A percentile compares a stretch with the other conserved stretches of the same genome.
Conservation (phyloP, 2,329 filamentous ascomycete species). For the Claviceps africana region DNA sequence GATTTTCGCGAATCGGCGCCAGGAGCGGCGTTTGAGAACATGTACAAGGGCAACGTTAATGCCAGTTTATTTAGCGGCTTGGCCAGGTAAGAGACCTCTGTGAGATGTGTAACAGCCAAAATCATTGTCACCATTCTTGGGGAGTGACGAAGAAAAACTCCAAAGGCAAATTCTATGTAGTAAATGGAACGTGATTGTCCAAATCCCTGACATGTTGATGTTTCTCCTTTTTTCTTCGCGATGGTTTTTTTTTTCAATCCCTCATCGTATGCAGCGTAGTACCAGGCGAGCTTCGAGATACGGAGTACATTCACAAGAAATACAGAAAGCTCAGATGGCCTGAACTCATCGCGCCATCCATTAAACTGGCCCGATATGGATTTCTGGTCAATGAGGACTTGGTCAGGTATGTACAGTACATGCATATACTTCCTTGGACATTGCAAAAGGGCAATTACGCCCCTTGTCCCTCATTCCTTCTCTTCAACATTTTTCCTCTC, state of each 20-base stretch:
- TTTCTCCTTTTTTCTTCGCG: neutral
- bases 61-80: constrained; percentile 56
- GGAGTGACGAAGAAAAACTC: neutral
- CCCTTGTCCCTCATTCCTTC: neutral
- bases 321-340: constrained; percentile 54
- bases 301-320: constrained; percentile 58
- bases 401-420: constrained; percentile 28
- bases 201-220: neutral
- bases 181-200: neutral
- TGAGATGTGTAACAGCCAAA: neutral
- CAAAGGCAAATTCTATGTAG: neutral
- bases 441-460: neutral
- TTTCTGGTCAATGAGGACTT: constrained; percentile 61
- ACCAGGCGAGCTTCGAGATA: constrained; percentile 57
- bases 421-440: neutral
- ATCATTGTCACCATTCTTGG: too few relatives aligned
- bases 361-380: constrained; percentile 57
- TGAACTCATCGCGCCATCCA: constrained; percentile 53
- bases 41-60: constrained; percentile 58
- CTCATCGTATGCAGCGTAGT: constrained; percentile 33
- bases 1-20: constrained; percentile 81
- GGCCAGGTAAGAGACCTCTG: constrained; percentile 40
- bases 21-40: constrained; percentile 61
- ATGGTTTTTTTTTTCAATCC: neutral
- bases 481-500: neutral